Base-by-base conservation (phyloP, 306 rosid species). In the Erythrophleum fordii region DNA sequence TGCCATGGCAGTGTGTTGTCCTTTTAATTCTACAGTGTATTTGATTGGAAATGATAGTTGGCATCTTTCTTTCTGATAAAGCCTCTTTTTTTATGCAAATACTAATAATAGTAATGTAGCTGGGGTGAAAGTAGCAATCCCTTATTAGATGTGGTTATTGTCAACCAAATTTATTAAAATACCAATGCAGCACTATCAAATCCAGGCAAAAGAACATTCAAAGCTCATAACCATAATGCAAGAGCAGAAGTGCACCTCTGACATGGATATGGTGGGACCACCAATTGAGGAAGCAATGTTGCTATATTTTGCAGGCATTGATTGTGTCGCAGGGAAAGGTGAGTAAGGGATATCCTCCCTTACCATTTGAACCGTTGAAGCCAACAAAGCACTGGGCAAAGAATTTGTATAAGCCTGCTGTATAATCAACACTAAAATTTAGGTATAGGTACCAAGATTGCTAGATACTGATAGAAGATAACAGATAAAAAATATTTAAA, bases 311-410 rank as follows among this genome's bases (percentile, higher is more conserved):
- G 90, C 72, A 70, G 97, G 86, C 94, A 92, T 76, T 37, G 97
- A 85, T 83, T 93, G 99, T 60, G 93, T 77, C 31, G 84, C 85
- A 35, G 97, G 97, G 84, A 96, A 96, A 72, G 99, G 97, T 45
- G 98, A 92, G 83, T 96, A 96, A 14, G 94, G 89, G 78, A 88
- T 87, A 75, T 96, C 98, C 55, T 96, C 99, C 87, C 99, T 92
- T 28, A 72, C 91, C 35, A 90, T 87, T 86, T 92, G 99, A 86
- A 80, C 93, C 0, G 83, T 90, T 6, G 97, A 92, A 76, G 93
- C 91, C 92, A 96, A 83, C 81, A 93, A 80, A 77, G 92, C 86
- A 88, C 88, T 88, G 53, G 99, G 97, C 83, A 96, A 85, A 66
- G 94, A 92, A 87, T 88, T 93, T 51, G 99, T 85, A 75, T 95